Conservation (phyloP, 257 asterid species). For the Apocynum venetum region DNA sequence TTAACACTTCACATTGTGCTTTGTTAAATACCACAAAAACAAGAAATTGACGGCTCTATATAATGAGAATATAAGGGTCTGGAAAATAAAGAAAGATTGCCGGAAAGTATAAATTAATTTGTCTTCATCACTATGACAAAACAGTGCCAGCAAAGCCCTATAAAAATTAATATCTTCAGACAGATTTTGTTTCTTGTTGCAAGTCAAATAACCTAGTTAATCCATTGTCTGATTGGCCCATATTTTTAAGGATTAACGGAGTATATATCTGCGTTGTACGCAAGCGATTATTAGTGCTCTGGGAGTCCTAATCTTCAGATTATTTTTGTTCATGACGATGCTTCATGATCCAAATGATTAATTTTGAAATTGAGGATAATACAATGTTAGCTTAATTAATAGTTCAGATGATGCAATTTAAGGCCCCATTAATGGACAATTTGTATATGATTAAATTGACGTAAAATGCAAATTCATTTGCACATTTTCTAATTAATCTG, state of each 20-base stretch:
- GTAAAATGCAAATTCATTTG: background rate
- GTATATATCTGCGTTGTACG: background rate
- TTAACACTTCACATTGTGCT: no score
- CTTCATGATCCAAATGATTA: background rate
- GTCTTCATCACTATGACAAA: background rate
- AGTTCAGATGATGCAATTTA: slow-evolving; percentile 2
- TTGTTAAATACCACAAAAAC: background rate
- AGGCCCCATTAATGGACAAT: background rate
- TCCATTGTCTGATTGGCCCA: background rate
- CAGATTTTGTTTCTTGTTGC: background rate
- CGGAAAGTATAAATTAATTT: background rate
- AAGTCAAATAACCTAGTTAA: background rate
- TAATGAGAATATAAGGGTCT: background rate
- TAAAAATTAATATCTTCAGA: background rate
- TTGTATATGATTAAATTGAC: background rate
- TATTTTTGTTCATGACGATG: background rate
- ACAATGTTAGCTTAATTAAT: background rate
- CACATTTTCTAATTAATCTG: background rate
- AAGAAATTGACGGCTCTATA: background rate
- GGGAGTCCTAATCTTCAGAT: background rate
- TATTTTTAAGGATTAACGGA: background rate
- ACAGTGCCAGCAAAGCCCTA: background rate
- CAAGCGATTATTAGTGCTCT: background rate
- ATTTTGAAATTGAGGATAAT: background rate
- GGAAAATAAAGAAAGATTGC: background rate